Evolutionary conservation across 805 yeast species (phyloP), one percentile per base, ranked within the genome.

Genomic region (Candida nanaspora): DNA sequence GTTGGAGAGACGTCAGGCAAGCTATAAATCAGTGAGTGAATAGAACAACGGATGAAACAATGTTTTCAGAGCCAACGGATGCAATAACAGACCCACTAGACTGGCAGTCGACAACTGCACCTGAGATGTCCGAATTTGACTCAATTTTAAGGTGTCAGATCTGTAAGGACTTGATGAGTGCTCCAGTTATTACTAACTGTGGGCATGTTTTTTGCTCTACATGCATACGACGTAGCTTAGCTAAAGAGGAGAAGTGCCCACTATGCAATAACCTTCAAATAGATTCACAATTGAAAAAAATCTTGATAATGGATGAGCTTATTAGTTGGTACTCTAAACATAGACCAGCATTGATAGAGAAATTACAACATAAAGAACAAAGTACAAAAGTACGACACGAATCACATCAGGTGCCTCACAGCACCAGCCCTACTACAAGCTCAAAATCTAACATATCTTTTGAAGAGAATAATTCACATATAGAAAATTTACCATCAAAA

Each of bases 161-260:
- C 9, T 89, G 98, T 60, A 86, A 88, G 52, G 96, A 87, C 45
- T 76, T 82, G 47, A 67, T 85, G 41, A 71, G 64, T 26, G 84
- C 89, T 0, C 96, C 98, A 1, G 86, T 86, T 29, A 62, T 83
- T 33, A 85, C 96, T 1, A 73, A 82, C 2, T 89, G 98, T 65
- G 82, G 85, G 29, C 97, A 89, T 58, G 80, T 89, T 1, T 89
- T 87, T 57, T 89, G 98, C 60, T 86, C 95, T 0, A 69, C 80
- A 13, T 89, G 98, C 57, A 84, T 89, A 23, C 68, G 96, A 43
- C 75, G 82, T 46, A 77, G 82, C 46, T 61, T 89, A 31, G 64
- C 77, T n/a, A 61, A 60, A 30, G 75, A 73, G 25, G 71, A 74
- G 16, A 65, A 70, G 43, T 89, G 97, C 53, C 96, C 97, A 0